Percentiles rank a stretch among this genome's conserved stretches.
These are phyloP conservation scores for Dactylellina leptospora DNA, from an alignment of 2,329 filamentous ascomycete species.

Conservation along the genomic window DNA sequence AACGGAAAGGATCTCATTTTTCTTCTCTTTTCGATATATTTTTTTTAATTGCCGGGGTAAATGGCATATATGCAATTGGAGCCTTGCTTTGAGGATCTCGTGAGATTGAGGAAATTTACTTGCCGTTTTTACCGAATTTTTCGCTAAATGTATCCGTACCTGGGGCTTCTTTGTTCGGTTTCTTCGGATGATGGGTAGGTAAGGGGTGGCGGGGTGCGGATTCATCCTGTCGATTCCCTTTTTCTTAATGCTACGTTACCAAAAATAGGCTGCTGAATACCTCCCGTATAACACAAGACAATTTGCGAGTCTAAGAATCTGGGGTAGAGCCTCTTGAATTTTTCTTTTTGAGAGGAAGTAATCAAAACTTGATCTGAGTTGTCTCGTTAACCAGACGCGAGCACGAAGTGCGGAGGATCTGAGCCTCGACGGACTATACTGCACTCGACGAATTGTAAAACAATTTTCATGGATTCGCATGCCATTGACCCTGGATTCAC, in stretches of 20 bases:
- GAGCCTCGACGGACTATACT: no score
- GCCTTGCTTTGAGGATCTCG: not conserved
- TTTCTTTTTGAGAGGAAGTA: no score
- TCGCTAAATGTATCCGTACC: not conserved
- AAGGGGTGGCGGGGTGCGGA: not conserved
- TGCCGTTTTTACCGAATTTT: constrained; percentile 3
- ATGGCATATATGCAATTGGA: not conserved
- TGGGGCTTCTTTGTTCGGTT: not conserved
- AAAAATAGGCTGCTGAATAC: not conserved
- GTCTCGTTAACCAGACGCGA: no score
- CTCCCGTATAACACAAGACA: not conserved
- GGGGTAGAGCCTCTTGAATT: not conserved
- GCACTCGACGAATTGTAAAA: no score
- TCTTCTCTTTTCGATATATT: not conserved
- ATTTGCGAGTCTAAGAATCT: not conserved
- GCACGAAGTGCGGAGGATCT: no score
- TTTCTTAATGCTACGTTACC: not conserved
- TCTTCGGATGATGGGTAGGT: not conserved
- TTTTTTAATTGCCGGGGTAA: not conserved
- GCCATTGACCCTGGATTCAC: no score
- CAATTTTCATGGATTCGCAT: no score
- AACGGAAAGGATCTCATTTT: not conserved
- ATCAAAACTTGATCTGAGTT: no score
- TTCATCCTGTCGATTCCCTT: not conserved
- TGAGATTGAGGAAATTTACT: not conserved